Evolutionary conservation across 169 alveolate species (phyloP).

Genomic region (Perkinsus marinus): DNA sequence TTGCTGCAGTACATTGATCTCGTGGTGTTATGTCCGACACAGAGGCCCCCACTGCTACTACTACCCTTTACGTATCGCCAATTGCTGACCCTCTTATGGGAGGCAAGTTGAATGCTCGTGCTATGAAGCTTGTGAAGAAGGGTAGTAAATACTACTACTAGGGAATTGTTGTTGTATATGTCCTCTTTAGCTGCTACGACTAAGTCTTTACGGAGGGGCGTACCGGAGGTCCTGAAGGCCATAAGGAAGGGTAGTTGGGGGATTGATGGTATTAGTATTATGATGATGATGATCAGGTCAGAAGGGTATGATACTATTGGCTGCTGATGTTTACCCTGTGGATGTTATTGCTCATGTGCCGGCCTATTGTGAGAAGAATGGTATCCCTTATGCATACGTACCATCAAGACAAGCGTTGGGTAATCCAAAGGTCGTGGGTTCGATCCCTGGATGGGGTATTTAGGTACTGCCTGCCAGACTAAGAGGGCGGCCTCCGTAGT

Average conservation of each 20-base stretch:
- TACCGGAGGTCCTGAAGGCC: slow-evolving; percentile 86
- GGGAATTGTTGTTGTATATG: neutral
- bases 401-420: slow-evolving; percentile 77
- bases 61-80: slow-evolving; percentile 48
- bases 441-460: neutral
- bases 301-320: slow-evolving; percentile 76
- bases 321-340: slow-evolving; percentile 89
- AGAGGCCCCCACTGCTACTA: neutral
- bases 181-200: neutral
- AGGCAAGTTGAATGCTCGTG: slow-evolving; percentile 64
- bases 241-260: slow-evolving; percentile 57
- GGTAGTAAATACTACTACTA: slow-evolving; percentile 36
- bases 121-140: slow-evolving; percentile 60
- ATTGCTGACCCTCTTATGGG: slow-evolving; percentile 79
- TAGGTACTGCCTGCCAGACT: slow-evolving; percentile 63
- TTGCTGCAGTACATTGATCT: neutral
- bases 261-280: neutral
- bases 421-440: neutral
- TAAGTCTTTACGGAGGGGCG: slow-evolving; percentile 71
- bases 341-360: slow-evolving; percentile 90
- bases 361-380: slow-evolving; percentile 78
- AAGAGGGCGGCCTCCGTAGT: slow-evolving; percentile 87
- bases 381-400: slow-evolving; percentile 79
- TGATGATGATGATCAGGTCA: neutral
- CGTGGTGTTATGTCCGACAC: neutral